Percentiles rank a stretch among this genome's conserved stretches.
Conservation (phyloP, 2,329 filamentous ascomycete species). For the Trichoderma lentiforme region DNA sequence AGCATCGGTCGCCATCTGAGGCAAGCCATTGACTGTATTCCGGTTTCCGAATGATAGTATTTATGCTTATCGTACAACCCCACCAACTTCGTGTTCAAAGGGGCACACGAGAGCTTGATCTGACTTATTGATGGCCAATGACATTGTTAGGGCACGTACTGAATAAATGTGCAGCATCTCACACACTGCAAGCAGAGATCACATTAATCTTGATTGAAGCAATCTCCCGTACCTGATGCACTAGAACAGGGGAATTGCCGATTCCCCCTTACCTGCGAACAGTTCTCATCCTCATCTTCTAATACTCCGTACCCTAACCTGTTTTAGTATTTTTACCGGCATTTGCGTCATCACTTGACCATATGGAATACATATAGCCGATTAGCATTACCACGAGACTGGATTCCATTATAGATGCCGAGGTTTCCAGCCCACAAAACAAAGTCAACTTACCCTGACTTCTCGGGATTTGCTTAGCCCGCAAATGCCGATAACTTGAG, state of each 20-base stretch:
- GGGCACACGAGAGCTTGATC: background rate
- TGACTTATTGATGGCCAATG: background rate
- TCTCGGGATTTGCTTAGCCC: background rate
- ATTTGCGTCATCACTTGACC: background rate
- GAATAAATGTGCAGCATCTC: background rate
- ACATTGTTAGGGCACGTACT: background rate
- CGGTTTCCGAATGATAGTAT: background rate
- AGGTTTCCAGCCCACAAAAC: background rate
- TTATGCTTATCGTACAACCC: background rate
- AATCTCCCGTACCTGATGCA: background rate
- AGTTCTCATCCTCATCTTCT: background rate
- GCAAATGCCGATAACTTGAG: background rate
- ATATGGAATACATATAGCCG: background rate
- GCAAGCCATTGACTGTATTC: background rate
- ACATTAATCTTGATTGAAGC: background rate
- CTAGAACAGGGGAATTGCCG: background rate
- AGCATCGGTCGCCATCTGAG: background rate
- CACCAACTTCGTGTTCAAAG: background rate
- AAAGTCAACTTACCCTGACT: background rate
- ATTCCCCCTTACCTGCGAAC: background rate
- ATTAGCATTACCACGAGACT: background rate
- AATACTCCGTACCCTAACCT: background rate
- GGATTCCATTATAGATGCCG: background rate
- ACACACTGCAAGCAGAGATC: background rate
- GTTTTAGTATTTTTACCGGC: background rate